Evolutionary conservation across 805 yeast species (phyloP), one percentile per base, ranked within the genome.

Genomic region (Cyberlindnera xishuangbannaensis): DNA sequence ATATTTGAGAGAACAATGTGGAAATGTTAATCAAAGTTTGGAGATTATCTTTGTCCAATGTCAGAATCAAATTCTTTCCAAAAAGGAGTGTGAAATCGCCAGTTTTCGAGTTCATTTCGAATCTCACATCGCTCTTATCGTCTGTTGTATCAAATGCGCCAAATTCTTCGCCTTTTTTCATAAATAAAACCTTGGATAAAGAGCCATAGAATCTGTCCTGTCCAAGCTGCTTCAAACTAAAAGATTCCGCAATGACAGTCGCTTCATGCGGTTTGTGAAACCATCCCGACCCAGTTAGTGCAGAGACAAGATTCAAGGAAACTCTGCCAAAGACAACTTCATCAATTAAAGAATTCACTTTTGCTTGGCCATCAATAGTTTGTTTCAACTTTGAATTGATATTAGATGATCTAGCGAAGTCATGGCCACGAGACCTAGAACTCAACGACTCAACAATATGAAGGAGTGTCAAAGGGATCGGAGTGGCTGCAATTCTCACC

Each of bases 111-210:
- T 65, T 62, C 15, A 65, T 37, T 47, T 78, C 83, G 48, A 77
- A 72, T 21, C 78, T 48, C 3, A 78, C 30, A 43, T 78, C 84
- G 6, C 71, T 68, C 25, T 64, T 65, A 1, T 45, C 38, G 12
- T 51, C 27, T 17, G 47, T 41, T n/a, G 51, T 47, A 17, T 48
- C 51, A 36, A 71, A 59, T 19, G 39, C 31, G 5, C 48, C 46
- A 18, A 55, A 31, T 6, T 39, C n/a, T 1, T 38, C 31, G 10
- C 53, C 48, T 16, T 51, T 37, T 15, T 37, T 42, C 15, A 58
- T 36, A 4, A 55, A 13, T 5, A 65, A 37, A 1, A 45, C 37
- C n/a, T 41, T 45, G 28, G 64, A 59, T 2, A 76, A 39, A 1
- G 73, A 71, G 2, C 84, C 85, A 40, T 64, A 68, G 2, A 64